phyloP scores from a whole-genome alignment of 2,329 filamentous ascomycete genomes.

The Stachybotrys chlorohalonatus region DNA sequence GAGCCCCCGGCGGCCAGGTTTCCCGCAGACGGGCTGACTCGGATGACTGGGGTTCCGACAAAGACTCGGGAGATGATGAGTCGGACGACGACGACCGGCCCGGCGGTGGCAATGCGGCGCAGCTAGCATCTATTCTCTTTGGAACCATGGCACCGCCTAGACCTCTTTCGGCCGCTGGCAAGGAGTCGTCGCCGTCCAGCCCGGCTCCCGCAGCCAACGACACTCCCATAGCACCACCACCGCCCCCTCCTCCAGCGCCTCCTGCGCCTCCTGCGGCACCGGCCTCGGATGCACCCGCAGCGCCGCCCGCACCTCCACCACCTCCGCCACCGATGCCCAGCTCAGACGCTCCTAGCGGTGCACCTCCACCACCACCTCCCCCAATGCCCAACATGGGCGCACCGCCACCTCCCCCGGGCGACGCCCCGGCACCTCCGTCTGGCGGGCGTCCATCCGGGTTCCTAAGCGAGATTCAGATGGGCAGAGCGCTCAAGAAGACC shows the following conservation, averaged over 20 bases:
- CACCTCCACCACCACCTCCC: slow-evolving; percentile 34
- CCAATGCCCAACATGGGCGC: slow-evolving; percentile 21
- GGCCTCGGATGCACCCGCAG: slow-evolving; percentile 12
- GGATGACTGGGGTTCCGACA: slow-evolving; percentile 75
- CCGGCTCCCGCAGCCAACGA: slow-evolving; percentile 29
- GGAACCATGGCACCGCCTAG: slow-evolving; percentile 94
- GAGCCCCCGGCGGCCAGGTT: slow-evolving; percentile 39
- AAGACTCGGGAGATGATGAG: slow-evolving; percentile 49
- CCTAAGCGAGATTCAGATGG: slow-evolving; percentile 74
- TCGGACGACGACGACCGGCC: slow-evolving; percentile 72
- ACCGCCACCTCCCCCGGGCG: slow-evolving; percentile 29
- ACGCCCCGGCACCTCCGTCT: slow-evolving; percentile 34
- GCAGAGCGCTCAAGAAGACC: slow-evolving; percentile 75
- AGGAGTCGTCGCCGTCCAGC: slow-evolving; percentile 43
- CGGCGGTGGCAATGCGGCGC: slow-evolving; percentile 75
- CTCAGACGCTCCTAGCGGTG: slow-evolving; percentile 13
- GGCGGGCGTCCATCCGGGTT: slow-evolving; percentile 51
- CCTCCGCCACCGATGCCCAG: slow-evolving; percentile 23
- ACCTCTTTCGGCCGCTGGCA: slow-evolving; percentile 73
- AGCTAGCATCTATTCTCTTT: slow-evolving; percentile 89
- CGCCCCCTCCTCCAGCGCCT: slow-evolving; percentile 21
- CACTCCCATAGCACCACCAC: slow-evolving; percentile 29
- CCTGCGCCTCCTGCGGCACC: slow-evolving; percentile 16
- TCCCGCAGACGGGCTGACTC: slow-evolving; percentile 51
- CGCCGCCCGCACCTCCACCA: slow-evolving; percentile 18